Evolutionary conservation across 2,329 filamentous ascomycete genomes (phyloP).

Genomic region (Paraphoma sp.): DNA sequence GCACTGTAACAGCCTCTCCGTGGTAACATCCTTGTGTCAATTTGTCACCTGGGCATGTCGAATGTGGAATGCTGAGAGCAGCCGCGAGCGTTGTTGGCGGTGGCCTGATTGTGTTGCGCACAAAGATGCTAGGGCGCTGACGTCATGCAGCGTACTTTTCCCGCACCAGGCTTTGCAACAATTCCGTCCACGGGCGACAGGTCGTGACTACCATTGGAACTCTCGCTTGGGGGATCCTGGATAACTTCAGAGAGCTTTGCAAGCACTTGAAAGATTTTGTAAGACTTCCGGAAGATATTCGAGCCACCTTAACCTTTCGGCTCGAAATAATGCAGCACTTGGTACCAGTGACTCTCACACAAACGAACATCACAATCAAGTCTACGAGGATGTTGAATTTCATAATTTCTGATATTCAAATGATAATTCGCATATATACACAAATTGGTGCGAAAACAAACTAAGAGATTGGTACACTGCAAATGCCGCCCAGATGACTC

Average conservation of each 20-base stretch:
- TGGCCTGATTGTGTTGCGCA: neutral
- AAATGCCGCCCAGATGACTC: constrained; percentile 40
- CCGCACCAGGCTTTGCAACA: neutral
- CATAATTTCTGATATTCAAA: neutral
- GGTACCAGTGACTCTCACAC: neutral
- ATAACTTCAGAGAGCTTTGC: too few species aligned
- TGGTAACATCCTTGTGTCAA: constrained; percentile 20
- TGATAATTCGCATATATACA: constrained; percentile 23
- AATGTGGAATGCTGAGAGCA: constrained; percentile 3
- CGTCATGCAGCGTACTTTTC: constrained; percentile 1
- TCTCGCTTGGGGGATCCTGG: too few species aligned
- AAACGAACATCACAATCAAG: neutral
- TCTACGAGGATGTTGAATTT: neutral
- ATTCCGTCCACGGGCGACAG: neutral
- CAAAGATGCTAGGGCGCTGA: neutral
- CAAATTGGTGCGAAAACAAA: constrained; percentile 25
- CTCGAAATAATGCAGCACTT: too few species aligned
- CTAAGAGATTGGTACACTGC: constrained; percentile 32
- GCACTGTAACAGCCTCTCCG: constrained; percentile 27
- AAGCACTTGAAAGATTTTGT: too few species aligned
- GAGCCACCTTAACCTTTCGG: too few species aligned
- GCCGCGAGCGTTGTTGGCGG: neutral
- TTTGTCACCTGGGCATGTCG: constrained; percentile 19
- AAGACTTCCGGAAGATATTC: too few species aligned
- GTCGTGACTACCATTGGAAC: too few species aligned